Evolutionary conservation across 257 asterid species (phyloP), one percentile per base, ranked within the genome.

Genomic region (Anisodus acutangulus): DNA sequence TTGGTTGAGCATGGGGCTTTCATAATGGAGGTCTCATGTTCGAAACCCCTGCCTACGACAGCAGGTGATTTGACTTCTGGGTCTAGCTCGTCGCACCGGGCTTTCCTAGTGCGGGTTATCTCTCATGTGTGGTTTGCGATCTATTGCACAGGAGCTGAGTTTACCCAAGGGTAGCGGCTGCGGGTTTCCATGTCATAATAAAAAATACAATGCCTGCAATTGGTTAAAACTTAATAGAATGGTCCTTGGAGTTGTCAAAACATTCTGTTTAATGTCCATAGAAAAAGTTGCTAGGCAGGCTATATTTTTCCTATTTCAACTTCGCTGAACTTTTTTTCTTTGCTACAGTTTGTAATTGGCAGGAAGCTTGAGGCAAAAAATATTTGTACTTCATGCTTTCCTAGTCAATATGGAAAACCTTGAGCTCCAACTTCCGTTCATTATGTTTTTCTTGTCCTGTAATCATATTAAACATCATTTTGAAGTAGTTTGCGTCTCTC

Each of bases 221-320:
- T 37, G 4, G 41, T 76, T 22, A 51, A 22, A 13, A 6, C 2
- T 76, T 22, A 51, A 22, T 26, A 6, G 4, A 22, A 43, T 51
- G 62, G 41, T 76, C 45, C 45, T 51, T 49, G 81, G 63, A 49
- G 45, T 47, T 11, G 45, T 74, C 45, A 22, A 74, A 74, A 74
- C 81, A 49, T 49, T 19, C 41, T 49, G 22, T 22, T 10, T 12
- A n/a, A 17, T 72, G 26, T 51, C 63, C 22, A 12, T 3, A 74
- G 43, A 5, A 74, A 49, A 51, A 22, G 62, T 6, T 74, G 41
- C 62, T 6, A 22, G 41, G 8, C 62, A 47, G 47, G 16, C 49
- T 17, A n/a, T 45, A 26, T 45, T 53, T 9, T 72, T 47, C 11
- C 81, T 74, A 4, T 74, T 49, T 74, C n/a, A 13, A 51, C n/a